phyloP scores from a whole-genome alignment of 331 rosid species.

The Pyracantha coccinea region DNA sequence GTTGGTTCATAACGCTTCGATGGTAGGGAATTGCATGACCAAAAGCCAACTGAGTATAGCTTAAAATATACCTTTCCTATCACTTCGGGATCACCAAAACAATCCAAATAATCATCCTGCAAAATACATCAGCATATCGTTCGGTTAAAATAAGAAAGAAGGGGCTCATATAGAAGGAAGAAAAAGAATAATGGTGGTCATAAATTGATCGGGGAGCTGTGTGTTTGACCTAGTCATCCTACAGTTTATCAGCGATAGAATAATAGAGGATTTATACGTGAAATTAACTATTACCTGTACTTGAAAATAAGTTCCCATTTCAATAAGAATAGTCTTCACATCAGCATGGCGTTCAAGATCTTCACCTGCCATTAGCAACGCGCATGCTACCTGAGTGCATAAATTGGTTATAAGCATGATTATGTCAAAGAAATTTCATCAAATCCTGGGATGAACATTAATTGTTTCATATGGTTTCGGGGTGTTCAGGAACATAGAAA shows the following conservation, averaged over 20 bases:
- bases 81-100: constrained; percentile 40
- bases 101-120: constrained; percentile 47
- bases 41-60: background rate
- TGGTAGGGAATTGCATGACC: background rate
- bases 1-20: background rate
- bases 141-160: background rate
- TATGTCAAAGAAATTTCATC: background rate
- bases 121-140: background rate
- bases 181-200: background rate
- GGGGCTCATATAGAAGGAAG: background rate
- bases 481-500: background rate
- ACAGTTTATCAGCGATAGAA: background rate
- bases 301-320: constrained; percentile 97
- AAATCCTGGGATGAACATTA: constrained; percentile 6
- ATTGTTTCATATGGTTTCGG: background rate
- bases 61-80: constrained; percentile 35
- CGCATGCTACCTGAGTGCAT: constrained; percentile 77
- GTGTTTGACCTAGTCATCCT: background rate
- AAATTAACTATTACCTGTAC: constrained; percentile 60
- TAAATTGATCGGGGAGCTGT: background rate
- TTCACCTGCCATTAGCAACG: constrained; percentile 86
- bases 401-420: background rate
- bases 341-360: constrained; percentile 62
- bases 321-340: constrained; percentile 76
- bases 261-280: background rate